Base-by-base conservation (phyloP, 2,329 filamentous ascomycete species). In the Aureobasidium sp. region DNA sequence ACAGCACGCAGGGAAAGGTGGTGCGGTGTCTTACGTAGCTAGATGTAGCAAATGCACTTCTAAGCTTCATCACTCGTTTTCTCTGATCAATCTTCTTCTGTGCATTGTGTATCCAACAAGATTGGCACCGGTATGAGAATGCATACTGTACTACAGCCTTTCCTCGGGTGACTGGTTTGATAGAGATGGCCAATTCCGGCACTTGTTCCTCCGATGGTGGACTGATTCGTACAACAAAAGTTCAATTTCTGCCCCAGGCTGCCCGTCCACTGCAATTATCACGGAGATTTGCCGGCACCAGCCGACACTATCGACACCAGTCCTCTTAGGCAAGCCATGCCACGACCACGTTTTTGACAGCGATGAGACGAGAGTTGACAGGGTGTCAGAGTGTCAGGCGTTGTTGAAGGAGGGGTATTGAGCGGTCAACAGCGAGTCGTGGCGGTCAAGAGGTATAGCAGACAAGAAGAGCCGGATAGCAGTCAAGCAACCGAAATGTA, bases 1-100 rank as follows among this genome's bases (percentile, higher is more conserved):
- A 59, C 57, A 59, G 57, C 57, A 59, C 57, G n/a, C 37, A 14
- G 57, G 45, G 41, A 49, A 57, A 14, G 37, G 44, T 42, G 45
- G 34, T 50, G 37, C 57, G 32, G 30, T 50, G 45, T 59, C 45
- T 59, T 59, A 14, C 21, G 21, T 32, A 59, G 32, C 57, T 49
- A 59, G 57, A 50, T 41, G 16, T 42, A 59, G 54, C 54, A 48
- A 50, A 59, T 48, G 42, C 30, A 54, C 50, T 54, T 54, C 50
- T 42, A 54, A 29, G 50, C 50, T 54, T 27, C 10, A 13, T 54
- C n/a, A 27, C 49, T 13, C 3, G 9, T n/a, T 21, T 37, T 9
- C 11, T 50, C 16, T 8, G 21, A 10, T 25, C 9, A 25, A 50
- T 36, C n/a, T 50, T 32, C 3, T 32, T 2, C 3, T 4, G n/a